Evolutionary conservation across 2,329 filamentous ascomycete species (phyloP).

Genomic region (Fusarium poae): DNA sequence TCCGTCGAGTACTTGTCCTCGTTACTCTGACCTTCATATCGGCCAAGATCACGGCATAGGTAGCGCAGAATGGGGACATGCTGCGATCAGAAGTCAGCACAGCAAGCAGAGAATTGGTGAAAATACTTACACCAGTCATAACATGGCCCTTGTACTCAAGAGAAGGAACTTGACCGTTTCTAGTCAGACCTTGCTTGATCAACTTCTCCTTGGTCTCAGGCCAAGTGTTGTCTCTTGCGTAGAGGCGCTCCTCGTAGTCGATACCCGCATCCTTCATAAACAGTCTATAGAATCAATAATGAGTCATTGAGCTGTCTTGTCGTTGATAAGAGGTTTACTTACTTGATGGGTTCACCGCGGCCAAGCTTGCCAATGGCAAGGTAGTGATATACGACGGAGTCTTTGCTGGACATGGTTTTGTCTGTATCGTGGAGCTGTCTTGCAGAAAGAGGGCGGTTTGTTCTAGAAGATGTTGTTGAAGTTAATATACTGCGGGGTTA

Average conservation of each 20-base stretch:
- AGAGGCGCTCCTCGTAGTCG: conserved; percentile 3
- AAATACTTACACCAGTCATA: neutral
- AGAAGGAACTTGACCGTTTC: conserved; percentile 15
- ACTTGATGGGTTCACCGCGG: conserved; percentile 24
- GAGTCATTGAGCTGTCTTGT: fast-evolving
- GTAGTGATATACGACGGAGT: conserved; percentile 21
- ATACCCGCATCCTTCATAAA: conserved; percentile 10
- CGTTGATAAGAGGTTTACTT: fast-evolving
- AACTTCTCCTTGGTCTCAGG: conserved; percentile 13
- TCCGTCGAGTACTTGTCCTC: conserved; percentile 56
- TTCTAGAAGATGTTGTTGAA: neutral
- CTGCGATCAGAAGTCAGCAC: neutral
- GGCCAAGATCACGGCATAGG: conserved; percentile 52
- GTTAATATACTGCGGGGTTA: conserved; percentile 13
- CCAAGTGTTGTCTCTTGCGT: conserved; percentile 5
- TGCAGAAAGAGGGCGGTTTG: fast-evolving
- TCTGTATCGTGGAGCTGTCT: fast-evolving
- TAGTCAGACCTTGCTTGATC: conserved; percentile 15
- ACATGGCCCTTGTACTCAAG: conserved; percentile 22
- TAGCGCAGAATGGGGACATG: conserved; percentile 52
- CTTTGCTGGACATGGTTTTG: neutral
- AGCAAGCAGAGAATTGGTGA: neutral
- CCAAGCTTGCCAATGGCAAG: conserved; percentile 30
- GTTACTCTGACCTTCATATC: conserved; percentile 55
- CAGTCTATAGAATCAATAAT: neutral